Evolutionary conservation across 2,329 filamentous ascomycete genomes (phyloP).

Genomic region (Colletotrichum higginsianum): DNA sequence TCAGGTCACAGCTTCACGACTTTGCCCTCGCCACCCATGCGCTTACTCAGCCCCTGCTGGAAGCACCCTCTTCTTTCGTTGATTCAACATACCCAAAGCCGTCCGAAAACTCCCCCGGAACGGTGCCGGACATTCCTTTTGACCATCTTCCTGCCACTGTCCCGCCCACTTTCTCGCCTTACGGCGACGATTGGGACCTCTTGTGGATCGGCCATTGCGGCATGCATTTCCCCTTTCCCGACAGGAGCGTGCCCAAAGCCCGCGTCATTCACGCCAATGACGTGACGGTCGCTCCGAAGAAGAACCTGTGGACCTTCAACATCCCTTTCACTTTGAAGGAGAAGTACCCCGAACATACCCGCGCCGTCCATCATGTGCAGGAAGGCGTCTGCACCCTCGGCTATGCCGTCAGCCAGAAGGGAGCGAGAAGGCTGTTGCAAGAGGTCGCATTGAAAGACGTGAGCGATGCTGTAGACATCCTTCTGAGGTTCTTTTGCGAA

Average conservation of each 20-base stretch:
- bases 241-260: constrained; percentile 46
- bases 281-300: constrained; percentile 52
- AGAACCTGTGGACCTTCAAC: constrained; percentile 52
- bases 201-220: constrained; percentile 67
- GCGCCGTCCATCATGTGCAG: constrained; percentile 59
- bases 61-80: constrained; percentile 42
- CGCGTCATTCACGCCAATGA: constrained; percentile 53
- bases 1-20: constrained; percentile 62
- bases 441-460: constrained; percentile 59
- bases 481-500: constrained; percentile 63
- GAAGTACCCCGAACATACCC: constrained; percentile 58
- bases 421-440: constrained; percentile 59
- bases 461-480: constrained; percentile 59
- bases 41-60: constrained; percentile 51
- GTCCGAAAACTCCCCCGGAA: constrained; percentile 14
- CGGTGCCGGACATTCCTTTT: constrained; percentile 44
- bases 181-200: constrained; percentile 67
- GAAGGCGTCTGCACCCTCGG: constrained; percentile 58
- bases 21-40: constrained; percentile 56
- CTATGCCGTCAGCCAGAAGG: constrained; percentile 62
- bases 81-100: constrained; percentile 46
- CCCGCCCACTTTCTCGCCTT: constrained; percentile 54
- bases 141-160: constrained; percentile 42
- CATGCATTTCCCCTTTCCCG: constrained; percentile 49
- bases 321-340: constrained; percentile 54